A percentile compares a stretch with the other conserved stretches of the same genome.
These are phyloP conservation scores for Boletus vermiculosoides DNA, from an alignment of 768 basidiomycete species.

Conservation along the genomic window DNA sequence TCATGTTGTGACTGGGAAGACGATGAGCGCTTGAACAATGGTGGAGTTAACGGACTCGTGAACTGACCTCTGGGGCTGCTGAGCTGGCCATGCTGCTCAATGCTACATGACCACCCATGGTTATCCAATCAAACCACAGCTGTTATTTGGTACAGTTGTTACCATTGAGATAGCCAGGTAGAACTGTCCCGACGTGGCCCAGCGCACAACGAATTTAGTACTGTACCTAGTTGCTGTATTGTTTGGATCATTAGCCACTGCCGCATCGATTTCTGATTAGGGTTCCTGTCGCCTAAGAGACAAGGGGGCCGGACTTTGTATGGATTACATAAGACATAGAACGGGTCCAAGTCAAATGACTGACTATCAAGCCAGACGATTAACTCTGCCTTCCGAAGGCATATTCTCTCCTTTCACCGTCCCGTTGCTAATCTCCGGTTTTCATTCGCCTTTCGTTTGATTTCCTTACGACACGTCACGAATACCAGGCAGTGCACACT, in stretches of 20 bases:
- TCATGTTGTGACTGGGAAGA: not conserved
- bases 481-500: conserved; percentile 23
- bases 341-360: not conserved
- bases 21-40: not conserved
- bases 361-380: not conserved
- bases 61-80: not conserved
- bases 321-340: not conserved
- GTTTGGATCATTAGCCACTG: not conserved
- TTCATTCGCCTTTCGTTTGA: conserved; percentile 3
- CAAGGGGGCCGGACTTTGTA: not conserved
- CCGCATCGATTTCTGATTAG: not conserved
- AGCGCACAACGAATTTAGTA: no score
- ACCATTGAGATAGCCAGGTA: not conserved
- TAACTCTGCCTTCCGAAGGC: not conserved
- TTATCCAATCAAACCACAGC: not conserved
- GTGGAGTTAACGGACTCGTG: not conserved
- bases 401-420: conserved; percentile 22
- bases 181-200: no score
- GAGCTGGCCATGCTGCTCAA: not conserved
- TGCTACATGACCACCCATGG: not conserved
- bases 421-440: conserved; percentile 24
- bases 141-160: not conserved
- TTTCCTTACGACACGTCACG: conserved; percentile 21
- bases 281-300: not conserved
- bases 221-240: not conserved